phyloP scores from a whole-genome alignment of 345 rosid species.

The Eutrema heterophyllum region DNA sequence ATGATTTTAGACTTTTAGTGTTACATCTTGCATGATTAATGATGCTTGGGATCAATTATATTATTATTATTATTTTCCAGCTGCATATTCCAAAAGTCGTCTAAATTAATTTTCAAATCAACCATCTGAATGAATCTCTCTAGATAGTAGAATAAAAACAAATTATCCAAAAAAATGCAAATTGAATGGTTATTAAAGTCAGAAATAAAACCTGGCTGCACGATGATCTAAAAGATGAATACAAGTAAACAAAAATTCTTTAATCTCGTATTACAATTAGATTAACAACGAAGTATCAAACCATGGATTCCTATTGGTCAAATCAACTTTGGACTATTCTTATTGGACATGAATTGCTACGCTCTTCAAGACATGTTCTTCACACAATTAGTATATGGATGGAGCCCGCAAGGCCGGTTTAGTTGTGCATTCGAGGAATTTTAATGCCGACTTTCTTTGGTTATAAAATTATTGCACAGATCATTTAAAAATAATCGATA shows the following conservation, averaged over 20 bases:
- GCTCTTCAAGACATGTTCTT: slow-evolving; percentile 13
- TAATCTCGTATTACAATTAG: background rate
- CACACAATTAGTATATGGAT: background rate
- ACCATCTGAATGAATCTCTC: slow-evolving; percentile 18
- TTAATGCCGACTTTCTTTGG: background rate
- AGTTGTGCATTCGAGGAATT: background rate
- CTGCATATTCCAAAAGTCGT: slow-evolving; percentile 35
- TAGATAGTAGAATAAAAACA: background rate
- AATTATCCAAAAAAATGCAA: background rate
- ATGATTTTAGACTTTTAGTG: background rate
- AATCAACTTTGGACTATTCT: slow-evolving; percentile 12
- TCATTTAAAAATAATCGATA: too few species aligned
- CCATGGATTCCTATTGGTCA: slow-evolving; percentile 17
- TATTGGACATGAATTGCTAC: slow-evolving; percentile 1
- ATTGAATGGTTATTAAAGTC: background rate
- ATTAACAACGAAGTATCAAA: slow-evolving; percentile 12
- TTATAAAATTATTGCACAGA: background rate
- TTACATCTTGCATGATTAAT: slow-evolving; percentile 17
- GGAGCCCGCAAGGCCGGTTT: background rate
- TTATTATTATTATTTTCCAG: background rate
- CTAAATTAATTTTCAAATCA: slow-evolving; percentile 21
- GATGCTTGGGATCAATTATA: slow-evolving; percentile 12
- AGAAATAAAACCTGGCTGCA: slow-evolving; percentile 19
- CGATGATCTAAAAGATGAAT: background rate
- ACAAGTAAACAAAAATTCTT: background rate